phyloP scores from a whole-genome alignment of 257 asterid genomes.

The Solanum chiquidenum region DNA sequence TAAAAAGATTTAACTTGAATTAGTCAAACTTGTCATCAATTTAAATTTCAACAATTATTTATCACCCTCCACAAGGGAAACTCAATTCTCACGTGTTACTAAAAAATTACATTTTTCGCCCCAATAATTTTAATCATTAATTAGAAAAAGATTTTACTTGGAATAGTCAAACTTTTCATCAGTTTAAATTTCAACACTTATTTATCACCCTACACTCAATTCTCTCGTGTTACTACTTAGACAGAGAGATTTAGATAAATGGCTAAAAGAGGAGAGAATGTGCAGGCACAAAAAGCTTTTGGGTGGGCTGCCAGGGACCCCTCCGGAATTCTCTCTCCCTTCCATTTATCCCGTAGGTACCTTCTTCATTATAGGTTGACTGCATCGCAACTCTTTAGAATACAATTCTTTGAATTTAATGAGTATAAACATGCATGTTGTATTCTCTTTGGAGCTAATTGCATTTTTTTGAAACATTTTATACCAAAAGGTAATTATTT shows the following conservation, averaged over 20 bases:
- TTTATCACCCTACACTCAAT: background rate
- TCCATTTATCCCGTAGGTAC: slow-evolving; percentile 42
- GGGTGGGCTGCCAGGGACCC: slow-evolving; percentile 55
- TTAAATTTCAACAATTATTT: background rate
- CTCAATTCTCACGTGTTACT: background rate
- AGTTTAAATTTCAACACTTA: background rate
- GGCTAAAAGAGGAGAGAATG: slow-evolving; percentile 15
- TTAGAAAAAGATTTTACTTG: too few species aligned
- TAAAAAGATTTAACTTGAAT: too few species aligned
- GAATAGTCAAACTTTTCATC: background rate
- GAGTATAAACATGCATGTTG: background rate
- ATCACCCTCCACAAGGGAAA: background rate
- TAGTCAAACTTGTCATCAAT: background rate
- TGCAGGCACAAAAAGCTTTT: slow-evolving; percentile 25
- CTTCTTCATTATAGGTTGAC: background rate
- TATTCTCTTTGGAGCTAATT: background rate
- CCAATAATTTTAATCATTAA: background rate
- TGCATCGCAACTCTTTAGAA: background rate
- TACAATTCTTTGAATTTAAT: too few species aligned
- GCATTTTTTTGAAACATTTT: background rate
- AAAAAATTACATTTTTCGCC: too few species aligned
- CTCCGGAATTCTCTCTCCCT: slow-evolving; percentile 40
- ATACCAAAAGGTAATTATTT: background rate
- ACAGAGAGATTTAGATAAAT: background rate
- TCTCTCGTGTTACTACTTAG: background rate